Evolutionary conservation across 345 rosid species (phyloP), one percentile per base, ranked within the genome.

Genomic region (Salix dunnii): DNA sequence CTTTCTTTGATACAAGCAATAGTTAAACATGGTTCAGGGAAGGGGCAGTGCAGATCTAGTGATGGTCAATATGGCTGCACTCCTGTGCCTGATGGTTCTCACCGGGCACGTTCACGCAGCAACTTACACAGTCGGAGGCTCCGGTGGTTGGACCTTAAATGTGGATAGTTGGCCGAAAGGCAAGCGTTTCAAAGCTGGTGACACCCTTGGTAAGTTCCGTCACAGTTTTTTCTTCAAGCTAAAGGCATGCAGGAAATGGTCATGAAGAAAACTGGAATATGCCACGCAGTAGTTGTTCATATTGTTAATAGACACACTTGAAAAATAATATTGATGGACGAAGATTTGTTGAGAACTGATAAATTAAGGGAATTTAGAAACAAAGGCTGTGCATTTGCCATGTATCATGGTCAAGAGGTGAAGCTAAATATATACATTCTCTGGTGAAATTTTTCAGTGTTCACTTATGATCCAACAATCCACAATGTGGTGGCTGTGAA

Each of bases 401-500:
- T 14, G 18, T 14, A 46, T 46, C 51, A 46, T 46, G 51, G 2
- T 46, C 51, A 46, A 14, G 1, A 14, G 18, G 51, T 3, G 51
- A 35, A 46, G 51, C 17, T 14, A 46, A 46, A 46, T 46, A 46
- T 14, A 11, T 46, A 46, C 18, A 46, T 46, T 46, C 16, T 46
- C 49, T 14, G 18, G 18, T 73, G 17, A 70, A 5, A 33, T 62
- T 28, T 55, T 76, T 76, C 86, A 87, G 90, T 84, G 14, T 87
- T 85, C 84, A 89, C 84, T 7, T 85, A 89, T n/a, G 76, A 83
- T 65, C 60, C 85, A 11, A 74, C 79, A 3, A 25, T 25, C 36
- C 92, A 87, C 88, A 85, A 87, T 31, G 88, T 87, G 75, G 92
- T 79, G 58, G 78, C 73, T 0, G 88, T 89, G 79, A 78, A 81